Evolutionary conservation across 2,329 filamentous ascomycete genomes (phyloP), one percentile per base, ranked within the genome.

Genomic region (Aspergillus sp.): DNA sequence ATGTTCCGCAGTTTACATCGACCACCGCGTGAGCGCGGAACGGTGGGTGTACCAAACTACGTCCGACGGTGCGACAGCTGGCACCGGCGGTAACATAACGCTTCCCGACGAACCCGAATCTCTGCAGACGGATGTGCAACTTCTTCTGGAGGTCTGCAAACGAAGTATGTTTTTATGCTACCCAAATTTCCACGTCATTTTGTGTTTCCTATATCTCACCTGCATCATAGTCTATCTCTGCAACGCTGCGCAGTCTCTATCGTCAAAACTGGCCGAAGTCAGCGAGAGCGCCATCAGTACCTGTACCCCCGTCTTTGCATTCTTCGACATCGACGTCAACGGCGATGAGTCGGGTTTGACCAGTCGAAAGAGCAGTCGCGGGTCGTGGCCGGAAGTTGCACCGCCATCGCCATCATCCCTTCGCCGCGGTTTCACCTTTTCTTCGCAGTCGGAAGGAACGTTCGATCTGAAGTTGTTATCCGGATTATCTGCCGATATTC

Each of bases 231-330:
- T 84, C 49, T 79, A 80, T 59, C 69, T 82, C 35, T 83, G 80
- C 61, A 73, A 74, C 42, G 77, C 76, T 9, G 79, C 77, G 45
- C 72, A 75, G 52, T 76, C 79, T 17, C 82, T 82, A 60, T 73
- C 80, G 56, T 69, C 72, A 14, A 79, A 79, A 62, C 67, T 83
- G 17, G 75, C 76, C 50, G 77, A 82, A 57, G 65, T 83, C 32
- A 77, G 73, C 59, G 76, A 78, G 49, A 68, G 69, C 45, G 72
- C 73, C 26, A 70, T 71, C 35, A 65, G 63, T 50, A 73, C 79
- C 47, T 75, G 75, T 58, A 77, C 74, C 46, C 81, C 81, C n/a
- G 79, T 79, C 5, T 75, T 84, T 46, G 79, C 80, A 17, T 75
- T 83, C 42, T 74, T 82, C 60, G 79, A 82, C 62, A 74, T 82